These are phyloP conservation scores for Bruguiera gymnorhiza DNA, from an alignment of 345 rosid species.

Conservation along the genomic window DNA sequence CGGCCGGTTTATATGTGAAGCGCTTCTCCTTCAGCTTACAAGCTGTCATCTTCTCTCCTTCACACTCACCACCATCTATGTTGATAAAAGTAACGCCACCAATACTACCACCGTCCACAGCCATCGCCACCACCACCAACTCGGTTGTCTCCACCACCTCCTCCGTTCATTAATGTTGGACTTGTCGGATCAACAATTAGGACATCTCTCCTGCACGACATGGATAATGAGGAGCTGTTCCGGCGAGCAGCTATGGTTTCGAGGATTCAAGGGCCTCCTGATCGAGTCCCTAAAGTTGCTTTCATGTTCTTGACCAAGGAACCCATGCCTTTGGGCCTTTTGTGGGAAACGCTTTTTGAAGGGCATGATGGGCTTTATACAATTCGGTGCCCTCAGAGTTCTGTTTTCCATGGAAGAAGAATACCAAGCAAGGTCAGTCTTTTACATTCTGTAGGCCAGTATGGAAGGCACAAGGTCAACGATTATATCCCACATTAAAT, in stretches of 20 bases:
- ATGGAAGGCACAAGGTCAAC: too few species aligned
- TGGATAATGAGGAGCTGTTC: constrained; percentile 31
- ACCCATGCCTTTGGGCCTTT: constrained; percentile 21
- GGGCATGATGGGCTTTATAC: constrained; percentile 16
- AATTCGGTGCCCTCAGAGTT: constrained; percentile 8
- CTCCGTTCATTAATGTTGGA: not conserved
- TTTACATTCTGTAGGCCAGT: not conserved
- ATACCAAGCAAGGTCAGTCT: constrained; percentile 28
- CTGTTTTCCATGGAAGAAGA: constrained; percentile 18
- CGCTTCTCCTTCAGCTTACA: constrained; percentile 12
- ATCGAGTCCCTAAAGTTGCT: constrained; percentile 16
- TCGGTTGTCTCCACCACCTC: not conserved
- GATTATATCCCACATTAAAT: too few species aligned
- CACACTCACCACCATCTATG: not conserved
- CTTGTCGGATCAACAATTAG: not conserved
- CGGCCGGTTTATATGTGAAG: constrained; percentile 3
- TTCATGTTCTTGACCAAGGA: constrained; percentile 28
- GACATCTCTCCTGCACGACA: constrained; percentile 6
- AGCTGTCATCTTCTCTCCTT: not conserved
- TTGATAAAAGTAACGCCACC: not conserved
- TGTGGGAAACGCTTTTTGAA: constrained; percentile 23
- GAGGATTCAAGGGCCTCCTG: not conserved
- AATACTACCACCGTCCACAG: not conserved
- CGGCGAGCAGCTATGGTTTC: constrained; percentile 24
- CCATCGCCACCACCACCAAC: not conserved